Conservation (phyloP, 2,329 filamentous ascomycete species). For the Fusarium penzigii region DNA sequence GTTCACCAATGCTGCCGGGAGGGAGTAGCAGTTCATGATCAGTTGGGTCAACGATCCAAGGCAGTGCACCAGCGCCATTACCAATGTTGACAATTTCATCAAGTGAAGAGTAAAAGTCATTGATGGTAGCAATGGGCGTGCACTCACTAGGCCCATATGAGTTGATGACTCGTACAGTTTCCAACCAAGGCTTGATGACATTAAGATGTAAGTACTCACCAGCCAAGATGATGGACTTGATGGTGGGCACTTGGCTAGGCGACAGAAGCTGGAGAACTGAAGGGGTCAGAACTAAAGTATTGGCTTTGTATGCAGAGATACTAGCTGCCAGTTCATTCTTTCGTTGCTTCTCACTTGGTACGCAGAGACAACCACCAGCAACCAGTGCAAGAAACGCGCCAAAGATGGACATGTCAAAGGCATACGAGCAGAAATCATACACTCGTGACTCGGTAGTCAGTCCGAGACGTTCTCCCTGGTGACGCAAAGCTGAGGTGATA, state of each 20-base stretch:
- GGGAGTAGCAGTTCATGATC: background rate
- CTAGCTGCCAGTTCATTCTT: background rate
- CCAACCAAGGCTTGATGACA: slow-evolving; percentile 2
- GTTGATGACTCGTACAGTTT: background rate
- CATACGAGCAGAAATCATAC: slow-evolving; percentile 35
- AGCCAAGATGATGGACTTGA: slow-evolving; percentile 3
- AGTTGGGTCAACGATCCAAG: slow-evolving; percentile 6
- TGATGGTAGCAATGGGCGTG: slow-evolving; percentile 3
- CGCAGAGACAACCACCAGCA: slow-evolving; percentile 40
- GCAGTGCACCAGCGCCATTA: background rate
- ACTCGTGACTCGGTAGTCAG: slow-evolving; percentile 1
- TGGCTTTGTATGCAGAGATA: slow-evolving; percentile 1
- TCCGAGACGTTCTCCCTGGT: slow-evolving; percentile 1
- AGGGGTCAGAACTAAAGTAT: slow-evolving; percentile 6
- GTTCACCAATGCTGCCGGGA: slow-evolving; percentile 1
- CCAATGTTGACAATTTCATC: background rate
- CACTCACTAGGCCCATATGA: slow-evolving; percentile 8
- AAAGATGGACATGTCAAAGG: slow-evolving; percentile 40
- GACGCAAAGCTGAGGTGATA: slow-evolving; percentile 1
- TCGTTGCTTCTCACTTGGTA: slow-evolving; percentile 41
- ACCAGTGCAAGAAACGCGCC: slow-evolving; percentile 39
- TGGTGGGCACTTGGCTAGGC: background rate
- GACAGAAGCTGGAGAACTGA: slow-evolving; percentile 6
- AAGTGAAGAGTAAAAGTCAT: background rate
- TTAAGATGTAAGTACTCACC: slow-evolving; percentile 2